phyloP scores from a whole-genome alignment of 345 rosid genomes.

The Viola odorata region DNA sequence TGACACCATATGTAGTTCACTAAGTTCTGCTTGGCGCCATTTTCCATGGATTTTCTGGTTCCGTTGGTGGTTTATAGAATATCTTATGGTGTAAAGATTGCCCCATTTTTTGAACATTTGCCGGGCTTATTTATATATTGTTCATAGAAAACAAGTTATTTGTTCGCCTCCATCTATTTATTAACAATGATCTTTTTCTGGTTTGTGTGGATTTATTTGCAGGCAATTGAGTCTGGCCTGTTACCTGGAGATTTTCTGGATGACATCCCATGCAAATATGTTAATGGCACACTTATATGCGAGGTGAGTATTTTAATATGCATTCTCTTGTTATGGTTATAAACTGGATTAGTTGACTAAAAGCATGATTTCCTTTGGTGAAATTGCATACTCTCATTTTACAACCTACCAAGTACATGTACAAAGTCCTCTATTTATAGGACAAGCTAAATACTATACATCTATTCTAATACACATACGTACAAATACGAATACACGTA shows the following conservation, averaged over 20 bases:
- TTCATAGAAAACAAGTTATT: not conserved
- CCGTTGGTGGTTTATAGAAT: no score
- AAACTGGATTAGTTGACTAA: not conserved
- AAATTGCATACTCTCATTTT: no score
- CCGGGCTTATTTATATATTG: not conserved
- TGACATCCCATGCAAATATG: conserved; percentile 66
- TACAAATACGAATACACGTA: no score
- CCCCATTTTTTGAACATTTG: not conserved
- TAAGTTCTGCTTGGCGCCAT: no score
- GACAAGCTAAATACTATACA: no score
- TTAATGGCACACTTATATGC: conserved; percentile 67
- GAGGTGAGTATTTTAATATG: conserved; percentile 48
- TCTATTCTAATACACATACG: no score
- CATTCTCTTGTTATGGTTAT: not conserved
- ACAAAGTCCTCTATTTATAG: no score
- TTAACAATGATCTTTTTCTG: conserved; percentile 4
- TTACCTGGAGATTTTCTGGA: conserved; percentile 81
- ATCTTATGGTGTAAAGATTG: no score
- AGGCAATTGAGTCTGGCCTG: conserved; percentile 92
- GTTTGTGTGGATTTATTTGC: conserved; percentile 9
- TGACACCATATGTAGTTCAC: no score
- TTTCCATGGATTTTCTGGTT: no score
- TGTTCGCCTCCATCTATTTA: not conserved
- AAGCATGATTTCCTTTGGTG: not conserved
- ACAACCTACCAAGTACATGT: no score